Base-by-base conservation (phyloP, 345 rosid genomes). In the Moricandia arvensis region DNA sequence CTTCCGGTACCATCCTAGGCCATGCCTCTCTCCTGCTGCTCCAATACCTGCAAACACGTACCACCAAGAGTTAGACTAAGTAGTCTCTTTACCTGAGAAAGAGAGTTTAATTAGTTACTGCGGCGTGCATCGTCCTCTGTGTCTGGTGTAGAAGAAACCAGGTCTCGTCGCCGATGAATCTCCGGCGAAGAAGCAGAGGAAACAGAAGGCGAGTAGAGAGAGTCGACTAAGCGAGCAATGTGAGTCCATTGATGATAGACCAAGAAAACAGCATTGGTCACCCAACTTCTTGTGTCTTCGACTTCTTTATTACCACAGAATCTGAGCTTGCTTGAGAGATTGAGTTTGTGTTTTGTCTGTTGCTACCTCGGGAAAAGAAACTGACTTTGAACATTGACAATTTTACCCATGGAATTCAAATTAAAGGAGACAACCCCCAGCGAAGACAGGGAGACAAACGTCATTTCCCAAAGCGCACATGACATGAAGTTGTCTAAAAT, bases 1-100 rank as follows among this genome's bases (percentile, higher is more conserved):
- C 81, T 70, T 82, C 85, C 2, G 97, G 96, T 35, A 94, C 89
- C 96, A 88, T 91, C 84, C 87, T 88, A 4, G 98, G 97, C 97
- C 97, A 91, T 61, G 83, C 83, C 79, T 90, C 96, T 45, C 82
- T 85, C 82, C 79, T 72, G 81, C 90, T 86, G 82, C 90, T 88
- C 98, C 98, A 94, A 81, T 81, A 91, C 89, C 98, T 93, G 77
- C 3, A 41, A 33, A n/a, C 34, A 66, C 37, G 12, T 26, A 67
- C 30, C 66, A 65, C 30, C 49, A 53, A 54, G 58, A 38, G 10
- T 51, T 58, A 75, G 68, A 63, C 43, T 58, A 13, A 59, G 11
- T 27, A 47, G 12, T 51, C 24, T 10, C 11, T 12, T 1, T 62
- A 31, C 13, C 16, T 2, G 41, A 26, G 13, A 3, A 49, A 64